Evolutionary conservation across 164 flowering plant species (phyloP).

Genomic region (Vitis riparia): DNA sequence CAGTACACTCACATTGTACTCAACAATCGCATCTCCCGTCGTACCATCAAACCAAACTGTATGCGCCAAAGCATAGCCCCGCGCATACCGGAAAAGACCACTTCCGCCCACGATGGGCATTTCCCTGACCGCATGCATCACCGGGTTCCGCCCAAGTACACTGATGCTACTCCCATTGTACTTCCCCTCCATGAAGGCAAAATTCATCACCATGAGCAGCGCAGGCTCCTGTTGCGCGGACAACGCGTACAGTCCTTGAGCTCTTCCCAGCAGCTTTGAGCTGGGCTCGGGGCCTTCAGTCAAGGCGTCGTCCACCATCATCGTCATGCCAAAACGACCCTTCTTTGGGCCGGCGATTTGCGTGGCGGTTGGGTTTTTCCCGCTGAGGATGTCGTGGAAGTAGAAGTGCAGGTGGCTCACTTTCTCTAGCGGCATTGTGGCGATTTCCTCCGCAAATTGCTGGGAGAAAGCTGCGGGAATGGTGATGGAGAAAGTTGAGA

Average conservation of each 20-base stretch:
- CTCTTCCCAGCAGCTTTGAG: constrained; percentile 46
- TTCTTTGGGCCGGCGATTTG: constrained; percentile 20
- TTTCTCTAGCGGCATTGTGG: constrained; percentile 26
- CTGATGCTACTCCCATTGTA: constrained; percentile 50
- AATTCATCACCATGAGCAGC: constrained; percentile 44
- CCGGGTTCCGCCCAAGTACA: constrained; percentile 44
- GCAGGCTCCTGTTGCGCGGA: constrained; percentile 21
- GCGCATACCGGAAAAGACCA: constrained; percentile 22
- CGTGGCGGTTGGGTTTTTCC: constrained; percentile 39
- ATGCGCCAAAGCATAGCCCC: constrained; percentile 26
- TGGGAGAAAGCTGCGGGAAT: constrained; percentile 7
- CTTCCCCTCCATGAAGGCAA: constrained; percentile 36
- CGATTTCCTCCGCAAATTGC: not conserved
- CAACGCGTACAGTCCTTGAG: constrained; percentile 49
- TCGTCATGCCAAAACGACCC: constrained; percentile 31
- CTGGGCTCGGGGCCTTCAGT: constrained; percentile 34
- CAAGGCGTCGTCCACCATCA: constrained; percentile 40
- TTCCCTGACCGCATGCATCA: constrained; percentile 18
- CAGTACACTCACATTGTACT: constrained; percentile 41
- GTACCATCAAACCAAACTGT: constrained; percentile 7
- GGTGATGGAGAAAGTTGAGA: constrained; percentile 2
- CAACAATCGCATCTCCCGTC: constrained; percentile 22
- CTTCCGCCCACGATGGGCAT: constrained; percentile 28
- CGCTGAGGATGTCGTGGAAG: constrained; percentile 54
- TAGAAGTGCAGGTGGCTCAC: constrained; percentile 48